A percentile compares a stretch with the other conserved stretches of the same genome.
These are phyloP conservation scores for Parsonsia alboflavescens DNA, from an alignment of 257 asterid genomes.

Conservation along the genomic window DNA sequence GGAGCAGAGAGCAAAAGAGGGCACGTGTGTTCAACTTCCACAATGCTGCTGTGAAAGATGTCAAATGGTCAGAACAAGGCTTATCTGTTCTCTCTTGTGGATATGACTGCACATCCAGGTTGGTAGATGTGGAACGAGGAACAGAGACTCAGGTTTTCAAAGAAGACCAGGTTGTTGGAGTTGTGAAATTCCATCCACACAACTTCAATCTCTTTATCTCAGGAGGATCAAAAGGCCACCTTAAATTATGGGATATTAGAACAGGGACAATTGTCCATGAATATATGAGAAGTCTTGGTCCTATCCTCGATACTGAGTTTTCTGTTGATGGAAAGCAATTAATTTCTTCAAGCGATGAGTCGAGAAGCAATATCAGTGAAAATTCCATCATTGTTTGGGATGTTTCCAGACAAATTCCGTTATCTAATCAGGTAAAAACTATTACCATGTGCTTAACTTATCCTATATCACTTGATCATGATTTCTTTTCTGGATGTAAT, in stretches of 20 bases:
- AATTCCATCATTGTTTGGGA: constrained; percentile 91
- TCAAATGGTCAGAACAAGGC: constrained; percentile 82
- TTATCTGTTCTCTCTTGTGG: constrained; percentile 80
- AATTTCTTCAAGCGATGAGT: constrained; percentile 76
- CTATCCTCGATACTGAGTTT: constrained; percentile 85
- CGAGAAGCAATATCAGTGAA: constrained; percentile 77
- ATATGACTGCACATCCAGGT: constrained; percentile 80
- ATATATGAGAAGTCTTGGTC: constrained; percentile 65
- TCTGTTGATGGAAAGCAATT: constrained; percentile 60
- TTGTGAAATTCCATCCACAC: constrained; percentile 64
- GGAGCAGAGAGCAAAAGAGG: constrained; percentile 61
- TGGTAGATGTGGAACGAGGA: constrained; percentile 73
- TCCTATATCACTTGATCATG: neutral
- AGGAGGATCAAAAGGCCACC: constrained; percentile 89
- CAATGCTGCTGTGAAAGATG: constrained; percentile 79
- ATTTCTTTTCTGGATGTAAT: neutral
- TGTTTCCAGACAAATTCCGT: constrained; percentile 67
- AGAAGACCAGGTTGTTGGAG: constrained; percentile 85
- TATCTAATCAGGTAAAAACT: constrained; percentile 76
- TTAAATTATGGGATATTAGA: constrained; percentile 84
- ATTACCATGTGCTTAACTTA: neutral
- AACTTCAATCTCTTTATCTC: constrained; percentile 67
- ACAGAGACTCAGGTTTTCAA: constrained; percentile 52
- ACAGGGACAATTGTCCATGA: constrained; percentile 63
- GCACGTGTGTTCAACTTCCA: constrained; percentile 51